phyloP scores from a whole-genome alignment of 2,329 filamentous ascomycete genomes.

The Tolypocladium pustulatum region DNA sequence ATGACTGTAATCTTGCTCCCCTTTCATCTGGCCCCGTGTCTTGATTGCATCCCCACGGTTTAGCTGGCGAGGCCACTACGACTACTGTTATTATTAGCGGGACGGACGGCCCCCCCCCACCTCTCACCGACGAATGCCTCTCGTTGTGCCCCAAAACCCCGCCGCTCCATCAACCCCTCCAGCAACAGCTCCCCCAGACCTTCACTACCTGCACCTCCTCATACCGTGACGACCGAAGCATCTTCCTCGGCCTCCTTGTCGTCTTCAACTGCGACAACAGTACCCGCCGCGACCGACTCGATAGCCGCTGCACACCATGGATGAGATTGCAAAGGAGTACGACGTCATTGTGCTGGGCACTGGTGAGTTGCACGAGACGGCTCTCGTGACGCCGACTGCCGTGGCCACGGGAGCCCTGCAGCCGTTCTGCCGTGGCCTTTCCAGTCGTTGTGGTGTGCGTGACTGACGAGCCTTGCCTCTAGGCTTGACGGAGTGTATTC shows the following conservation, averaged over 20 bases:
- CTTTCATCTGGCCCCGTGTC: not conserved
- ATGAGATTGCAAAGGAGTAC: slow-evolving; percentile 97
- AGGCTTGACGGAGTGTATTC: slow-evolving; percentile 98
- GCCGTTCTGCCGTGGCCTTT: not conserved
- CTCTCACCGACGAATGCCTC: slow-evolving; percentile 13
- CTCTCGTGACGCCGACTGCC: not conserved
- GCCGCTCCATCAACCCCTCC: slow-evolving; percentile 16
- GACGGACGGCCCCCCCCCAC: slow-evolving; percentile 1
- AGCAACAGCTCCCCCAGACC: not conserved
- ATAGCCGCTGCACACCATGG: slow-evolving; percentile 50
- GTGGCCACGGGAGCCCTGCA: not conserved
- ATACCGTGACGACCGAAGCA: not conserved
- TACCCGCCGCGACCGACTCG: slow-evolving; percentile 2
- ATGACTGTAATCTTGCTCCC: not conserved
- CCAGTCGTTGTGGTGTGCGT: not conserved
- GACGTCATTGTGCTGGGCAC: slow-evolving; percentile 98
- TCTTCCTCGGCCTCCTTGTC: not conserved
- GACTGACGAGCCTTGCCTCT: slow-evolving; percentile 12
- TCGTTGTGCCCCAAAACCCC: slow-evolving; percentile 12
- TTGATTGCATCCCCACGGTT: too few relatives aligned
- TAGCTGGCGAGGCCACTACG: not conserved
- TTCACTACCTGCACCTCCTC: not conserved
- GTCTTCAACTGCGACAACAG: slow-evolving; percentile 6
- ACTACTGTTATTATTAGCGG: not conserved
- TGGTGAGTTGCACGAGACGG: slow-evolving; percentile 45